These are phyloP conservation scores for Sanguinoderma infundibulare DNA, from an alignment of 1,284 basidiomycete genomes.

Conservation along the genomic window DNA sequence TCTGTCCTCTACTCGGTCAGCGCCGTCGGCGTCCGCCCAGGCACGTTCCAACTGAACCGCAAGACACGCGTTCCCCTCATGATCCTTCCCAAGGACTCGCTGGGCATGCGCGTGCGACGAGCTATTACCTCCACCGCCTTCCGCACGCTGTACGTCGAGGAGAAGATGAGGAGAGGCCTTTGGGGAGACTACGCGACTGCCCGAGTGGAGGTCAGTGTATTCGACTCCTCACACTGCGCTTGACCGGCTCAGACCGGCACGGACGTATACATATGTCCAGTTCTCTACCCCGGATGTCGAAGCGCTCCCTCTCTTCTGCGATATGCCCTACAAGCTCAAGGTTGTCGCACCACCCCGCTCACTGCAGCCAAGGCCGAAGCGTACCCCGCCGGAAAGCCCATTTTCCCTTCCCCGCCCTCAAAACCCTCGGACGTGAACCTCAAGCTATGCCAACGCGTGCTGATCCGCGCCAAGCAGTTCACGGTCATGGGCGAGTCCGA, in stretches of 20 bases:
- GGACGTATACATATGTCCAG: background rate
- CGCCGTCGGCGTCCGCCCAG: slow-evolving; percentile 24
- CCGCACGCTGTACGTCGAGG: slow-evolving; percentile 4
- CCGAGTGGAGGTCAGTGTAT: slow-evolving; percentile 17
- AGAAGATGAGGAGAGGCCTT: slow-evolving; percentile 25
- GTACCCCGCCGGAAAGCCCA: too few species aligned
- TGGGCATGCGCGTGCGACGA: slow-evolving; percentile 5
- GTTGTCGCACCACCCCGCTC: too few species aligned
- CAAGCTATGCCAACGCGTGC: too few species aligned
- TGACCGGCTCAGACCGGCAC: background rate
- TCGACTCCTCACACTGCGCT: background rate
- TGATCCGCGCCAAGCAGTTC: too few species aligned
- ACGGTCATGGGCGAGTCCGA: too few species aligned
- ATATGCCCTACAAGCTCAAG: slow-evolving; percentile 18
- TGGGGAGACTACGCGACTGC: slow-evolving; percentile 29
- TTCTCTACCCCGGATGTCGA: slow-evolving; percentile 18
- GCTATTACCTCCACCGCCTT: slow-evolving; percentile 1
- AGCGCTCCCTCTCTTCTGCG: slow-evolving; percentile 13
- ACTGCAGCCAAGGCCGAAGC: too few species aligned
- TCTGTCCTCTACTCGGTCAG: slow-evolving; percentile 23
- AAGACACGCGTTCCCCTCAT: slow-evolving; percentile 17
- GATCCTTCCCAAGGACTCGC: slow-evolving; percentile 25
- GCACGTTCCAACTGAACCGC: slow-evolving; percentile 20
- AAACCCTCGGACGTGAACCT: too few species aligned
- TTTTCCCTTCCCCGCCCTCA: too few species aligned